A percentile compares a stretch with the other conserved stretches of the same genome.
These are phyloP conservation scores for Kodamaea neixiangensis DNA, from an alignment of 805 yeast genomes.

Conservation along the genomic window DNA sequence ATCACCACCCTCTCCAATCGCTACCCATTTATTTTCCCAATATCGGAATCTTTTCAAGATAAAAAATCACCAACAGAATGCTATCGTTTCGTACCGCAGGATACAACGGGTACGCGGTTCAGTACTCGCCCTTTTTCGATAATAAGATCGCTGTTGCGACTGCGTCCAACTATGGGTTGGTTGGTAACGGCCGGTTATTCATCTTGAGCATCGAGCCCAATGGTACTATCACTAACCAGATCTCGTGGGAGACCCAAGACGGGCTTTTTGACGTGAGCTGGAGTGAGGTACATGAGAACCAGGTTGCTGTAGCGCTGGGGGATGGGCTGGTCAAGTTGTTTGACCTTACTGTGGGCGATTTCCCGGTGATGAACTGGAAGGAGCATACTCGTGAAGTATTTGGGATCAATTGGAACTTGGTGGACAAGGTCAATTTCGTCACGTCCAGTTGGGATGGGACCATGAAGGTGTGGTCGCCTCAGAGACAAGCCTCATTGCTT, in stretches of 20 bases:
- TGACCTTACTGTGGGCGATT: constrained; percentile 66
- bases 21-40: too few relatives aligned
- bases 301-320: constrained; percentile 78
- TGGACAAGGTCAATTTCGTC: constrained; percentile 66
- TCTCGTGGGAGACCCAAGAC: constrained; percentile 86
- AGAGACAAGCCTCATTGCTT: constrained; percentile 53
- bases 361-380: constrained; percentile 70
- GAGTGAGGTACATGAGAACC: constrained; percentile 91
- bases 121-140: constrained; percentile 90
- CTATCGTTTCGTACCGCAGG: constrained; percentile 73
- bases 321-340: constrained; percentile 87
- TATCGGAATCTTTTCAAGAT: background rate
- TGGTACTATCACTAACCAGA: constrained; percentile 60
- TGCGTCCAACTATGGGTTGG: constrained; percentile 90
- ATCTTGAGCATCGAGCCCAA: constrained; percentile 65
- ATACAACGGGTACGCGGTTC: constrained; percentile 82
- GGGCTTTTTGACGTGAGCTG: constrained; percentile 86
- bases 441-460: constrained; percentile 93
- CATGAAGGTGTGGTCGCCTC: constrained; percentile 76
- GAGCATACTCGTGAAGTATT: constrained; percentile 82
- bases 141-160: constrained; percentile 87
- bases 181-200: constrained; percentile 86
- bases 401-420: constrained; percentile 70
- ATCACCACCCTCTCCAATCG: too few relatives aligned
- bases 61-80: constrained; percentile 43